phyloP scores from a whole-genome alignment of 257 asterid genomes.

The Gentiana straminea region DNA sequence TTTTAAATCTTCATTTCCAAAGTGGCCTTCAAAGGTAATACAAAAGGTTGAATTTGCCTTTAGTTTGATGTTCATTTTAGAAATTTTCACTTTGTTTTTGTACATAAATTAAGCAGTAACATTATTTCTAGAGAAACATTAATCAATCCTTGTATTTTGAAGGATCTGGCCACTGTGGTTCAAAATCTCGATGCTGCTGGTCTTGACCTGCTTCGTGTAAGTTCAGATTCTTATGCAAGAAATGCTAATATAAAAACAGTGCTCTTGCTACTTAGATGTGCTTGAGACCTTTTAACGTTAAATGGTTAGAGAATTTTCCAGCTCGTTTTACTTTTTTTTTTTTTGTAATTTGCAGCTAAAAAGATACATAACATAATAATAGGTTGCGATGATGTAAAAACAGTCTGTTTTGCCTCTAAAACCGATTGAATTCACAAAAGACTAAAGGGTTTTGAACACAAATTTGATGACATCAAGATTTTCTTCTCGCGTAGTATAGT shows the following conservation, averaged over 20 bases:
- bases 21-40: slow-evolving; percentile 71
- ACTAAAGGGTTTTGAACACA: too few species aligned
- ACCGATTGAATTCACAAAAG: too few species aligned
- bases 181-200: slow-evolving; percentile 73
- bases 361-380: too few species aligned
- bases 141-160: slow-evolving; percentile 15
- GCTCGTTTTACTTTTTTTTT: too few species aligned
- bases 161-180: slow-evolving; percentile 70
- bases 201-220: slow-evolving; percentile 77
- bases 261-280: neutral
- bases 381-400: too few species aligned
- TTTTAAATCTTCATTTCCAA: slow-evolving; percentile 76
- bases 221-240: slow-evolving; percentile 20
- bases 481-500: neutral
- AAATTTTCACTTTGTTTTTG: neutral
- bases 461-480: neutral
- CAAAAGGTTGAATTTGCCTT: neutral
- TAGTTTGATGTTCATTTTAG: neutral
- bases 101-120: neutral
- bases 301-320: too few species aligned
- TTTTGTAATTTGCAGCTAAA: too few species aligned
- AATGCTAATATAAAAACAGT: neutral
- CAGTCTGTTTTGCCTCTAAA: too few species aligned
- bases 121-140: neutral
- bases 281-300: neutral